phyloP scores from a whole-genome alignment of 257 asterid species.

The Solanum sejunctum region DNA sequence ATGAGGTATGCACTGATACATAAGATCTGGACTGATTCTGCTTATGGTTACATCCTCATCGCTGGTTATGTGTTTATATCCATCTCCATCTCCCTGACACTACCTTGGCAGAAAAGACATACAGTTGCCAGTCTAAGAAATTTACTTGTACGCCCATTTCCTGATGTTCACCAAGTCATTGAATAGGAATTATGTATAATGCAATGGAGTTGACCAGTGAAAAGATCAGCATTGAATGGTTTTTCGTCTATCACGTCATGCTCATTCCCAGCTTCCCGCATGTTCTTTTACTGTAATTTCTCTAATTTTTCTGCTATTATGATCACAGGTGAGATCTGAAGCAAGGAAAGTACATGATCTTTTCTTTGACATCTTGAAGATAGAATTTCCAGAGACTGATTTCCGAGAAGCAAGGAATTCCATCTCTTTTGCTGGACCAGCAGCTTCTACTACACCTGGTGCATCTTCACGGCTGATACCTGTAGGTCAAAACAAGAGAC shows the following conservation, averaged over 20 bases:
- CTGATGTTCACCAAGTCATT: not conserved
- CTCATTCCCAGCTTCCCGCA: not conserved
- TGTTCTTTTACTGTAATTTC: not conserved
- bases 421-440: conserved; percentile 45
- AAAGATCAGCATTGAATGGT: not conserved
- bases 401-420: conserved; percentile 71
- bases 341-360: conserved; percentile 92
- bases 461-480: conserved; percentile 51
- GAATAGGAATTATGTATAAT: not conserved
- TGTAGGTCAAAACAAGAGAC: conserved; percentile 48
- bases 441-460: conserved; percentile 26
- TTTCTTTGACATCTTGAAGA: conserved; percentile 80
- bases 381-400: conserved; percentile 74
- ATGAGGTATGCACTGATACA: conserved; percentile 44
- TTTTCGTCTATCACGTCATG: not conserved
- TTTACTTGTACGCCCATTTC: not conserved
- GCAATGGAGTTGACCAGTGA: not conserved
- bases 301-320: not conserved
- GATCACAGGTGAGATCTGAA: conserved; percentile 74
- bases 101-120: not conserved
- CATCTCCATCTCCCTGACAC: not conserved
- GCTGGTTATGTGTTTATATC: not conserved
- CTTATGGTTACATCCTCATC: not conserved
- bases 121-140: not conserved
- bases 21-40: not conserved